A percentile compares a stretch with the other conserved stretches of the same genome.
Conservation (phyloP, 2,329 filamentous ascomycete genomes). For the Alternaria sp. region DNA sequence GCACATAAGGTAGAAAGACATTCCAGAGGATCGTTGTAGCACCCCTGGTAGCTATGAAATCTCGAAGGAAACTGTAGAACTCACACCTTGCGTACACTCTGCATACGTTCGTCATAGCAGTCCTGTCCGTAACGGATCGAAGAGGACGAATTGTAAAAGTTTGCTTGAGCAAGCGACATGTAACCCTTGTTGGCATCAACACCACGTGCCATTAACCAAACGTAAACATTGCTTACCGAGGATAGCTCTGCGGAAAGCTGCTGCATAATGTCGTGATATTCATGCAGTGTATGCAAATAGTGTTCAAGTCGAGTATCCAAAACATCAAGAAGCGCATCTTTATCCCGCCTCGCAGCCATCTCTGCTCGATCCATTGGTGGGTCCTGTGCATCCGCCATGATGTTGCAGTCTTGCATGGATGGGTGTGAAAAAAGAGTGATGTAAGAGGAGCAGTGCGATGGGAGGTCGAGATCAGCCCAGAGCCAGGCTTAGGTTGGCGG, state of each 20-base stretch:
- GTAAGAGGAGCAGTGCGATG: not conserved
- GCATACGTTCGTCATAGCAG: conserved; percentile 76
- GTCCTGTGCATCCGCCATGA: conserved; percentile 18
- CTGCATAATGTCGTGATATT: conserved; percentile 67
- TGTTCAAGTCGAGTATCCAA: conserved; percentile 70
- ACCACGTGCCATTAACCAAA: not conserved
- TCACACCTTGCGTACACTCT: conserved; percentile 61
- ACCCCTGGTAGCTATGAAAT: no score
- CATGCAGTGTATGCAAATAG: conserved; percentile 70
- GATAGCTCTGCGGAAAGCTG: conserved; percentile 62
- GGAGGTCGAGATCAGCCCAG: not conserved
- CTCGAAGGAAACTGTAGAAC: conserved; percentile 2
- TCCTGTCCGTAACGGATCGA: conserved; percentile 71
- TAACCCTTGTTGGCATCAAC: conserved; percentile 45
- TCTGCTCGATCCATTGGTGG: not conserved
- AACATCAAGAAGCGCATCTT: conserved; percentile 42
- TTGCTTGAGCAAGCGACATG: conserved; percentile 71
- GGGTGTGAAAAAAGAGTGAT: not conserved
- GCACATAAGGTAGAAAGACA: not conserved
- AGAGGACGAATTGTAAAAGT: conserved; percentile 71
- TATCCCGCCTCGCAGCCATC: conserved; percentile 10
- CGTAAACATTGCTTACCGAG: conserved; percentile 50
- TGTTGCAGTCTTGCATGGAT: not conserved
- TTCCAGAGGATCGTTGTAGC: not conserved
- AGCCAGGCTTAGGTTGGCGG: not conserved